These are phyloP conservation scores for Fusarium sarcochroum DNA, from an alignment of 2,329 filamentous ascomycete genomes.

Conservation along the genomic window DNA sequence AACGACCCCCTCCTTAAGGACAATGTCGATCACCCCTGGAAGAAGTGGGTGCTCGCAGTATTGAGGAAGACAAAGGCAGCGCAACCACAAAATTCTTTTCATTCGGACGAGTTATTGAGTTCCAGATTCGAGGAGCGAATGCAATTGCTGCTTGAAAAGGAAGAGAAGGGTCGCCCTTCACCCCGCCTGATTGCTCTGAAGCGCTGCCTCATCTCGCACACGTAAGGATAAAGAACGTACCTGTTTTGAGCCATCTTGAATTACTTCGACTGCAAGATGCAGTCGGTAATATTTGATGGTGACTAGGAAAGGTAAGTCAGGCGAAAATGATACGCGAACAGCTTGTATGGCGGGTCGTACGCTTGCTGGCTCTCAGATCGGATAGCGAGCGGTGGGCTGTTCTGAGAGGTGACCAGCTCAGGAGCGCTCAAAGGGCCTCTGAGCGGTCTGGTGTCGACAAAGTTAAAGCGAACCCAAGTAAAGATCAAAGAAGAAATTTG, in stretches of 20 bases:
- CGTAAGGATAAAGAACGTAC: constrained; percentile 38
- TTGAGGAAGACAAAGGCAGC: background rate
- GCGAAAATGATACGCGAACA: constrained; percentile 21
- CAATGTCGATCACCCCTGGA: background rate
- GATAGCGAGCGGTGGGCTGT: constrained; percentile 33
- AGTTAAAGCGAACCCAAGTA: constrained; percentile 18
- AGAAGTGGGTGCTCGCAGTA: background rate
- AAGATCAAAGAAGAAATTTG: constrained; percentile 25
- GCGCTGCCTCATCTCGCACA: constrained; percentile 15
- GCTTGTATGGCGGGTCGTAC: constrained; percentile 16
- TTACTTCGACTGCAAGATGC: constrained; percentile 25
- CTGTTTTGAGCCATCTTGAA: constrained; percentile 55
- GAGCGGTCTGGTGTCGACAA: constrained; percentile 30
- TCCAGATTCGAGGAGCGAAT: constrained; percentile 5
- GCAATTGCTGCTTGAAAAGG: background rate
- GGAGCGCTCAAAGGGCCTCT: constrained; percentile 38
- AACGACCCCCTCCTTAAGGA: background rate
- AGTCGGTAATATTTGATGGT: constrained; percentile 19
- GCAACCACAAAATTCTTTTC: background rate
- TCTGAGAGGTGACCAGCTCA: constrained; percentile 32
- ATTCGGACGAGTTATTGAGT: background rate
- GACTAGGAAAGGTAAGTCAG: constrained; percentile 19
- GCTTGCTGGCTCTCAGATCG: constrained; percentile 25
- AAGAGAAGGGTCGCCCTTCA: constrained; percentile 15
- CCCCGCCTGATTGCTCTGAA: constrained; percentile 33